Percentiles rank a stretch among this genome's conserved stretches.
Evolutionary conservation across 345 rosid species (phyloP).

Genomic region (Trapa incisa): DNA sequence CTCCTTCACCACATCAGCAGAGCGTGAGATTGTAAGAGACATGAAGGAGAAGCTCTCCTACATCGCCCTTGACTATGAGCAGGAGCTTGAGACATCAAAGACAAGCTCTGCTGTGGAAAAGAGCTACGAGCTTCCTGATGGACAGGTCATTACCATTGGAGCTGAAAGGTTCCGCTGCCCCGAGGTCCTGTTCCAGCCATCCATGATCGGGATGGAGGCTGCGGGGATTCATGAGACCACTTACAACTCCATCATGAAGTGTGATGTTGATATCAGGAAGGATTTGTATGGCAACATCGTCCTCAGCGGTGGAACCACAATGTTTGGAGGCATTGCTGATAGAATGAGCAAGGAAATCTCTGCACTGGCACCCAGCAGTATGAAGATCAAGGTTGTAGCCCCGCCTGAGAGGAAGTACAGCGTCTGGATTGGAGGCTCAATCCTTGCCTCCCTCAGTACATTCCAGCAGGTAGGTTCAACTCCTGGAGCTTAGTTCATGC

Average conservation of each 20-base stretch:
- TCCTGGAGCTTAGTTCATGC: no score
- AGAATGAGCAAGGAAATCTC: constrained; percentile 71
- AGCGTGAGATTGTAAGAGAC: constrained; percentile 63
- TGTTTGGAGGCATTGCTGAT: constrained; percentile 61
- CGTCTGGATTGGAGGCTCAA: constrained; percentile 69
- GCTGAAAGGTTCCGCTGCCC: constrained; percentile 61
- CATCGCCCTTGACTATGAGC: constrained; percentile 56
- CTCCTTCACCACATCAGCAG: constrained; percentile 66
- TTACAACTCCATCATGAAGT: constrained; percentile 61
- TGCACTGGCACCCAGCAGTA: constrained; percentile 57
- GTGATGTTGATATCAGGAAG: constrained; percentile 61
- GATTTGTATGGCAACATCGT: constrained; percentile 63
- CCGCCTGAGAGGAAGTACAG: constrained; percentile 70
- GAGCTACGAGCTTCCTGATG: constrained; percentile 60
- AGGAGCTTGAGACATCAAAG: constrained; percentile 48
- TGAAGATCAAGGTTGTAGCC: constrained; percentile 69
- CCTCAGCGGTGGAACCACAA: constrained; percentile 62
- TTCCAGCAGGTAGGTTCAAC: constrained; percentile 41
- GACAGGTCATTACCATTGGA: constrained; percentile 60
- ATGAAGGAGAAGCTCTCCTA: constrained; percentile 59
- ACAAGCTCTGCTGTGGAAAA: constrained; percentile 55
- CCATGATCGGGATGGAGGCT: constrained; percentile 61
- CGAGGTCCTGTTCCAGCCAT: constrained; percentile 56
- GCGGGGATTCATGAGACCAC: constrained; percentile 65
- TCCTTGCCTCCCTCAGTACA: constrained; percentile 63